Evolutionary conservation across 345 rosid species (phyloP).

Genomic region (Draba incana): DNA sequence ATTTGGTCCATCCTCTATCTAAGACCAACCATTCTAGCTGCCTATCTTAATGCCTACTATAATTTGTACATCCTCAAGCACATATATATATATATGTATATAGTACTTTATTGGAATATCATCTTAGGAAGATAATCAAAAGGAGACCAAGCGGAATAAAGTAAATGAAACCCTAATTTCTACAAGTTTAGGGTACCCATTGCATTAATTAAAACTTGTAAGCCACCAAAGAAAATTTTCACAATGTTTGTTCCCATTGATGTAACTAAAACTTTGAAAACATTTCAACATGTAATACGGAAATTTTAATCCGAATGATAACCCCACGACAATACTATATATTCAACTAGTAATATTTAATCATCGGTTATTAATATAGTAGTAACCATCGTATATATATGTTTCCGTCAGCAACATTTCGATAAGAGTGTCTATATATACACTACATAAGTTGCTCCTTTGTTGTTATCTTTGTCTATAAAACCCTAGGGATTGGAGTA

Average conservation of each 20-base stretch:
- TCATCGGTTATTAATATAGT: background rate
- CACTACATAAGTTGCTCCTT: conserved; percentile 10
- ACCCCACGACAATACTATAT: background rate
- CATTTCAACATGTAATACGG: too few relatives aligned
- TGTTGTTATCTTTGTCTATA: conserved; percentile 7
- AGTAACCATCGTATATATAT: conserved; percentile 12
- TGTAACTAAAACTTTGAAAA: too few relatives aligned
- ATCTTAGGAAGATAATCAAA: background rate
- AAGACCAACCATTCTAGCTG: conserved; percentile 32
- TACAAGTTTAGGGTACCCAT: background rate
- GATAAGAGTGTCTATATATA: background rate
- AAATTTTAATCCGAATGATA: too few relatives aligned
- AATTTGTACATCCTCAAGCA: background rate
- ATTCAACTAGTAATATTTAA: background rate
- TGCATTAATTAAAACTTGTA: too few relatives aligned
- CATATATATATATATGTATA: background rate
- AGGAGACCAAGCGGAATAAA: too few relatives aligned
- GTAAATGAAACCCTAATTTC: background rate
- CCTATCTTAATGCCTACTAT: conserved; percentile 21
- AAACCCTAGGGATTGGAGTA: conserved; percentile 34
- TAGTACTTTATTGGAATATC: background rate
- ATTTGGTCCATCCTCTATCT: conserved; percentile 37
- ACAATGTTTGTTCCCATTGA: too few relatives aligned
- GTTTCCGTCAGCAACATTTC: conserved; percentile 3
- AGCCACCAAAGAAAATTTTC: too few relatives aligned